Evolutionary conservation across 352 stramenopile genomes (phyloP).

Genomic region (Globisporangium barbulae): DNA sequence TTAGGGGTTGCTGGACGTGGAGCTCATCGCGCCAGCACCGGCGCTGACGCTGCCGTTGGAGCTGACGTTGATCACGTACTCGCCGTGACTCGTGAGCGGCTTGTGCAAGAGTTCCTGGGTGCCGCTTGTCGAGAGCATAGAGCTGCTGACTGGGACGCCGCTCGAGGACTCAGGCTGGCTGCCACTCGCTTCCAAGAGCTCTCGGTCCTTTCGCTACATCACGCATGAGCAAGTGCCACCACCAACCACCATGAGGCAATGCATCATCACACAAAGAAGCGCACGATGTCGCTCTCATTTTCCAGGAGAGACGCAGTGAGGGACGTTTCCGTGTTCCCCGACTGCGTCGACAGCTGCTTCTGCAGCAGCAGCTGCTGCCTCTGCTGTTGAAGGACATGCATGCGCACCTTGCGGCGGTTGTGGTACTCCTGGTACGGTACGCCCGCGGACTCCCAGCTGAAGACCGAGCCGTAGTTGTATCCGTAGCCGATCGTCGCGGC

Average conservation of each 20-base stretch:
- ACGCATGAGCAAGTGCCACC: not conserved
- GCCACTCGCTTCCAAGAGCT: constrained; percentile 20
- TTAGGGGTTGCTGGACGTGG: not conserved
- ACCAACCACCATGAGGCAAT: not conserved
- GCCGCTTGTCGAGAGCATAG: not conserved
- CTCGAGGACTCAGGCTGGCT: constrained; percentile 2
- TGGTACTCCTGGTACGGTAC: constrained; percentile 30
- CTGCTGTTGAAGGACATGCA: constrained; percentile 20
- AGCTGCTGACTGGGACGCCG: not conserved
- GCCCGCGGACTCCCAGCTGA: constrained; percentile 32
- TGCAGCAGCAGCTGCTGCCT: constrained; percentile 15
- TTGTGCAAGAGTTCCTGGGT: constrained; percentile 18
- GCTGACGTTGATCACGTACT: constrained; percentile 26
- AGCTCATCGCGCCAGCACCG: constrained; percentile 7
- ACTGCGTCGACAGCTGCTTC: constrained; percentile 18
- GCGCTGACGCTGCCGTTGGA: constrained; percentile 17
- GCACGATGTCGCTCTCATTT: constrained; percentile 20
- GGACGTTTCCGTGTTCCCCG: constrained; percentile 14
- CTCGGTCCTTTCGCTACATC: constrained; percentile 24
- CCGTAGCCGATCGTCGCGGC: constrained; percentile 52
- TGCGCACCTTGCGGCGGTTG: constrained; percentile 25
- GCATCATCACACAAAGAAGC: constrained; percentile 20
- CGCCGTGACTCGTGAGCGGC: constrained; percentile 9
- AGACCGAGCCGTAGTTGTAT: constrained; percentile 71
- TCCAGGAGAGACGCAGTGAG: constrained; percentile 17